Percentiles rank a stretch among this genome's conserved stretches.
Evolutionary conservation across 163 green algal species (phyloP).

Genomic region (Scenedesmus sp.): DNA sequence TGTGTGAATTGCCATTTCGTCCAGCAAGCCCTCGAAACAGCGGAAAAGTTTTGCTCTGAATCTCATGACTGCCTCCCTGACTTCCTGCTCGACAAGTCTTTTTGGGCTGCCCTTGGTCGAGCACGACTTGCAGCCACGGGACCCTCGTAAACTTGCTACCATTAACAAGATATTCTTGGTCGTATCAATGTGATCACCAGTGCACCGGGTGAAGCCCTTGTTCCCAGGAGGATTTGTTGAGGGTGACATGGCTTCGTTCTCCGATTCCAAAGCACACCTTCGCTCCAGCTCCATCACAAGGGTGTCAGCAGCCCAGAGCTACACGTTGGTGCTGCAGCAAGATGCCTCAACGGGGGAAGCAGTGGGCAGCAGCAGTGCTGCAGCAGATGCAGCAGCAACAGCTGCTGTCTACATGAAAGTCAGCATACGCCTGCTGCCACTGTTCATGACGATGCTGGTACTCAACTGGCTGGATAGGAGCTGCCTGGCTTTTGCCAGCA

Average conservation of each 20-base stretch:
- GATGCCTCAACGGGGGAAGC: neutral
- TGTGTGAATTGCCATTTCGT: too few species aligned
- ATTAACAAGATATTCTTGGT: too few species aligned
- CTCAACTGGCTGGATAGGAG: conserved; percentile 65
- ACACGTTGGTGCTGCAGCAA: neutral
- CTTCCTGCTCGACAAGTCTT: neutral
- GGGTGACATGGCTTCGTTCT: neutral
- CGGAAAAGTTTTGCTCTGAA: neutral
- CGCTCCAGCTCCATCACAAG: neutral
- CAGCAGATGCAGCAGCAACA: neutral
- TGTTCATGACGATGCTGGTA: conserved; percentile 38
- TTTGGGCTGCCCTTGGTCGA: neutral
- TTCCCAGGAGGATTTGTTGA: neutral
- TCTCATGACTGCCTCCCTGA: neutral
- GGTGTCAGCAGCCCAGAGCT: neutral
- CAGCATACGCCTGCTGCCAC: conserved; percentile 1
- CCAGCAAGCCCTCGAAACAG: neutral
- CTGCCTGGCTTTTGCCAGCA: conserved; percentile 75
- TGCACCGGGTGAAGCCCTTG: neutral
- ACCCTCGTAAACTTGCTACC: too few species aligned
- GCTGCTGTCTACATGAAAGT: neutral
- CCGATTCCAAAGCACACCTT: neutral
- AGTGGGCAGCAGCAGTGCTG: neutral
- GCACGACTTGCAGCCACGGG: neutral
- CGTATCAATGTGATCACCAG: neutral